Evolutionary conservation across 2,329 filamentous ascomycete species (phyloP).

Genomic region (Aspergillus clavatus): DNA sequence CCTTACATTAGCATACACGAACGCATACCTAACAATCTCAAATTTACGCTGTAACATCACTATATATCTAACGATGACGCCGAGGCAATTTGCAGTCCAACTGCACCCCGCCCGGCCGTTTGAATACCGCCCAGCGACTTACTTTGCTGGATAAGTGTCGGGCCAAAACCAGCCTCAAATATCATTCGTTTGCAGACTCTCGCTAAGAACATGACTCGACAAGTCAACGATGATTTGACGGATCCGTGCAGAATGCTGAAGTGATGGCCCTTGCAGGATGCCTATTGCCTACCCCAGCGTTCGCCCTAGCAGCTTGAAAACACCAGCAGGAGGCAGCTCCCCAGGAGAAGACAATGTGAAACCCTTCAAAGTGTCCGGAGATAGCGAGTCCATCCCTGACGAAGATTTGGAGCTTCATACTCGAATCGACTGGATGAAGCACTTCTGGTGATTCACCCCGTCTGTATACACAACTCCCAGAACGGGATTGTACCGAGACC

Average conservation of each 20-base stretch:
- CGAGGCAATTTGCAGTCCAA: too few species aligned
- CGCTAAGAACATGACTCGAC: too few species aligned
- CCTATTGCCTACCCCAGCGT: neutral
- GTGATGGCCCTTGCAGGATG: slow-evolving; percentile 48
- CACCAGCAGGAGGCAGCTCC: neutral
- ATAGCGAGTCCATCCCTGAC: neutral
- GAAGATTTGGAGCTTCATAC: neutral
- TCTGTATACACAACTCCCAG: neutral
- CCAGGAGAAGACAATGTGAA: neutral
- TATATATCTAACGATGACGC: too few species aligned
- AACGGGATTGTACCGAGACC: neutral
- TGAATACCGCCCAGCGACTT: too few species aligned
- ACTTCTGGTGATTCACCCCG: neutral
- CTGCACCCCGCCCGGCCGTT: too few species aligned
- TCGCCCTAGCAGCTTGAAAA: neutral
- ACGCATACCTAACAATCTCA: too few species aligned
- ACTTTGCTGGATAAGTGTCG: too few species aligned
- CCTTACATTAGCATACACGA: too few species aligned
- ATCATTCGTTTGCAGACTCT: too few species aligned
- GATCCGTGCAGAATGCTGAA: slow-evolving; percentile 59
- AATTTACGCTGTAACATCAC: too few species aligned
- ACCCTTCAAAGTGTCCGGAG: neutral
- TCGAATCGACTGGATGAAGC: neutral
- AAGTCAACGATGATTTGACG: neutral
- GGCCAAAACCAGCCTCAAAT: too few species aligned